phyloP scores from a whole-genome alignment of 1,284 basidiomycete species.

The Neonothopanus nambi region DNA sequence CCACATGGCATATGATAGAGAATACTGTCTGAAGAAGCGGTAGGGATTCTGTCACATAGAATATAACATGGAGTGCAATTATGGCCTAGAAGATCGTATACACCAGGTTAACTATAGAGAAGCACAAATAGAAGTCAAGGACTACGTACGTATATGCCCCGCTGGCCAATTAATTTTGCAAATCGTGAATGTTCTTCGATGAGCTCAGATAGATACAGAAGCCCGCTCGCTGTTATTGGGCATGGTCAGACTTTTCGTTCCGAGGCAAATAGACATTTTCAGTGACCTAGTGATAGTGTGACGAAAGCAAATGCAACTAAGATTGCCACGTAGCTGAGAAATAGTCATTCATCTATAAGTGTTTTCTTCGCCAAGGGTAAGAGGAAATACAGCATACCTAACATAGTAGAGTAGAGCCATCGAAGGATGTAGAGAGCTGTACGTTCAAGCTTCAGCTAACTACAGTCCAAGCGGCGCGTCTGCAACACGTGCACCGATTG shows the following conservation, averaged over 20 bases:
- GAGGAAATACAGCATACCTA: slow-evolving; percentile 40
- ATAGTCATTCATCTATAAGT: background rate
- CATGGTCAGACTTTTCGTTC: slow-evolving; percentile 14
- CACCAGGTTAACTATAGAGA: too few relatives aligned
- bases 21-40: slow-evolving; percentile 75
- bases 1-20: slow-evolving; percentile 79
- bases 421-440: background rate
- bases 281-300: slow-evolving; percentile 76
- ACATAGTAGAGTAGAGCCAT: slow-evolving; percentile 56
- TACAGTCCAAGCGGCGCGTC: slow-evolving; percentile 5
- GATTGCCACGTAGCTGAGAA: slow-evolving; percentile 61
- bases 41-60: slow-evolving; percentile 79
- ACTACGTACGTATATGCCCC: slow-evolving; percentile 81
- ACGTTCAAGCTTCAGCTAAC: background rate
- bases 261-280: background rate
- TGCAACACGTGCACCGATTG: background rate
- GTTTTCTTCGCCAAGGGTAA: too few relatives aligned
- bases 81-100: slow-evolving; percentile 55
- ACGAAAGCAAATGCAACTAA: slow-evolving; percentile 76
- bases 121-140: background rate
- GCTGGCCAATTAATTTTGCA: slow-evolving; percentile 80
- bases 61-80: slow-evolving; percentile 73
- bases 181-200: slow-evolving; percentile 89
- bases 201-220: slow-evolving; percentile 90
- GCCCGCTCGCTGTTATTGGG: slow-evolving; percentile 72